Evolutionary conservation across 2,329 filamentous ascomycete genomes (phyloP), one percentile per base, ranked within the genome.

Genomic region (Aspergillus luchuensis): DNA sequence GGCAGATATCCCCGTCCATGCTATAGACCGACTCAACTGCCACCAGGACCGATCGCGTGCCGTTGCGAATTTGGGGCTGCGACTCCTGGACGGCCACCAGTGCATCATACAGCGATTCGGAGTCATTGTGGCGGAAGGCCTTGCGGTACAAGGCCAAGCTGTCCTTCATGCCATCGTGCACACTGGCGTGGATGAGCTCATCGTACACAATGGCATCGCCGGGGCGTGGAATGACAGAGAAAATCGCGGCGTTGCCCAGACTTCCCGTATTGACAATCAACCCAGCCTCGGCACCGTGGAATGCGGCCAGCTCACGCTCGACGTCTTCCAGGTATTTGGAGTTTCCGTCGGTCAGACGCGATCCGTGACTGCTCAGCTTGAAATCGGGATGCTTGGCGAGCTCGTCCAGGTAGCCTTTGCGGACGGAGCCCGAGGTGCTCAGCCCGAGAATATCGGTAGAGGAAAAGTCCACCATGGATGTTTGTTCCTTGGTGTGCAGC

Each of bases 101-200:
- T 10, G 28, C 41, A 2, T 58, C 45, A 13, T 43, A 28, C 19
- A 61, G 25, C 2, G 47, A 54, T 3, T 57, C 13, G 5, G 33
- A 21, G 19, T 60, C 33, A 17, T 62, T 62, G 38, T 62, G 60
- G 0, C 17, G 23, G 13, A 65, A 65, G 19, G 67, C 19, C 74
- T 56, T 79, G 36, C 64, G 70, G 17, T 25, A 45, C 0, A 62
- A 69, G 0, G 83, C 85, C 2, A 85, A 79, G 6, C 83, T 84
- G 30, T 85, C 62, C 33, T 79, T 79, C 85, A 91, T 88, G 0
- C 89, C 89, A 69, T 90, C 88, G 59, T 90, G 88, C 4, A 88
- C 85, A 60, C 87, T 90, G 0, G 89, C 89, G 65, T 91, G 89
- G 5, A 91, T 83, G 25, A 87, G 78, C 68, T 86, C 86, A 62